A percentile compares a stretch with the other conserved stretches of the same genome.
phyloP scores from a whole-genome alignment of 139 green algal genomes.

The Chlamydomonas incerta region DNA sequence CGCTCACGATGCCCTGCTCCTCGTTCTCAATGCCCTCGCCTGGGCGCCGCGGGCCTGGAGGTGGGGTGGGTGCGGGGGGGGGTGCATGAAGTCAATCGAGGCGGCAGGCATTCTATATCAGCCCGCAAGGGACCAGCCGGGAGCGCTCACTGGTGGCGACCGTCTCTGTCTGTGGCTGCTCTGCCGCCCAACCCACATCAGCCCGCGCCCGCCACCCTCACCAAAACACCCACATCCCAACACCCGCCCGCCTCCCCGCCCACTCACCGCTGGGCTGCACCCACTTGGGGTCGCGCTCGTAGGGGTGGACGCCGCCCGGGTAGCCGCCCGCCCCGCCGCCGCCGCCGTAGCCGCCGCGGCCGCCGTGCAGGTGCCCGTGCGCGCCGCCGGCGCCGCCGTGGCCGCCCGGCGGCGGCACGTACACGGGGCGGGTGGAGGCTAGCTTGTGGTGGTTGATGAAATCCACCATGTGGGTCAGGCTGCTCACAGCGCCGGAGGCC shows the following conservation, averaged over 20 bases:
- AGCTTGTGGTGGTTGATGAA: constrained; percentile 68
- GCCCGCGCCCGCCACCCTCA: no score
- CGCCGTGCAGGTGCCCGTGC: background rate
- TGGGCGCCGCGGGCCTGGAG: constrained; percentile 73
- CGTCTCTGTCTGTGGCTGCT: no score
- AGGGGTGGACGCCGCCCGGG: background rate
- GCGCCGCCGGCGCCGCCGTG: background rate
- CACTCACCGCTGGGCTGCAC: constrained; percentile 78
- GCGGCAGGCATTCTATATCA: no score
- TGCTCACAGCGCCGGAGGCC: background rate
- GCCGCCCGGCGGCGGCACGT: background rate
- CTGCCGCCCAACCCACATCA: no score
- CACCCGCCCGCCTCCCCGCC: no score
- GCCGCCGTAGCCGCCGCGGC: no score
- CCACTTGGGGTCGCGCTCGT: constrained; percentile 61
- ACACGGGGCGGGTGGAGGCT: constrained; percentile 38
- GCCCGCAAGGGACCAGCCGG: no score
- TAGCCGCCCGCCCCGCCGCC: background rate
- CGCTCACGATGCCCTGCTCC: constrained; percentile 84
- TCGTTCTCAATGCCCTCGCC: constrained; percentile 88
- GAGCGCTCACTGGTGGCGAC: no score
- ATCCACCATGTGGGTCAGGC: constrained; percentile 45
- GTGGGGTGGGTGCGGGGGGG: no score
- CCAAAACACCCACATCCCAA: no score
- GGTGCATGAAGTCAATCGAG: no score